Evolutionary conservation across 805 yeast species (phyloP).

Genomic region (Ogataea methanolica): DNA sequence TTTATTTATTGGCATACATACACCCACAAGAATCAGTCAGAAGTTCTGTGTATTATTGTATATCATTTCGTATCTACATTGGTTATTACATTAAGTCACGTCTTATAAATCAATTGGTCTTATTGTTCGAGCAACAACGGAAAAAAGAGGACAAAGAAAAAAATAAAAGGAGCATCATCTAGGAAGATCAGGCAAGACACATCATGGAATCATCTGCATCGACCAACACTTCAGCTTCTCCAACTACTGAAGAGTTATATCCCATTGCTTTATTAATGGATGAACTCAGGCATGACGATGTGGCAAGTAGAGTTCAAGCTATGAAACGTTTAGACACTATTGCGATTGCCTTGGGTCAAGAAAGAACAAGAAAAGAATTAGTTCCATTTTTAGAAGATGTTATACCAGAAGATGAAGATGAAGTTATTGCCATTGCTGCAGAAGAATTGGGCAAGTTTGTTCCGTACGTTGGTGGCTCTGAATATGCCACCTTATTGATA

Average conservation of each 20-base stretch:
- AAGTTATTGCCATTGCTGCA: slow-evolving; percentile 90
- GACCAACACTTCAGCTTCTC: slow-evolving; percentile 1
- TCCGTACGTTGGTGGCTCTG: slow-evolving; percentile 83
- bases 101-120: not conserved
- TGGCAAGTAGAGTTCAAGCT: slow-evolving; percentile 87
- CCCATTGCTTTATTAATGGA: slow-evolving; percentile 96
- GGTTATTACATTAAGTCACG: too few relatives aligned
- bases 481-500: slow-evolving; percentile 53
- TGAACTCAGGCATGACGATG: slow-evolving; percentile 91
- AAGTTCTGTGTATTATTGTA: too few relatives aligned
- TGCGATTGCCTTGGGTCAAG: slow-evolving; percentile 92
- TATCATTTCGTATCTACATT: too few relatives aligned
- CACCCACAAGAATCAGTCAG: too few relatives aligned
- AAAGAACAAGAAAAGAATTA: slow-evolving; percentile 83
- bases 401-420: slow-evolving; percentile 97
- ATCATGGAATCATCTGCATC: not conserved
- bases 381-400: slow-evolving; percentile 87
- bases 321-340: slow-evolving; percentile 93
- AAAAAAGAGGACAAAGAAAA: too few relatives aligned
- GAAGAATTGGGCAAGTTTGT: slow-evolving; percentile 84
- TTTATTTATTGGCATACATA: too few relatives aligned
- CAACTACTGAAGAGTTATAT: slow-evolving; percentile 56
- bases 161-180: too few relatives aligned
- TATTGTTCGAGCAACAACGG: not conserved
- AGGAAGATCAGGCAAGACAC: too few relatives aligned